These are phyloP conservation scores for Dothiorella sarmentorum DNA, from an alignment of 2,329 filamentous ascomycete genomes.

Conservation along the genomic window DNA sequence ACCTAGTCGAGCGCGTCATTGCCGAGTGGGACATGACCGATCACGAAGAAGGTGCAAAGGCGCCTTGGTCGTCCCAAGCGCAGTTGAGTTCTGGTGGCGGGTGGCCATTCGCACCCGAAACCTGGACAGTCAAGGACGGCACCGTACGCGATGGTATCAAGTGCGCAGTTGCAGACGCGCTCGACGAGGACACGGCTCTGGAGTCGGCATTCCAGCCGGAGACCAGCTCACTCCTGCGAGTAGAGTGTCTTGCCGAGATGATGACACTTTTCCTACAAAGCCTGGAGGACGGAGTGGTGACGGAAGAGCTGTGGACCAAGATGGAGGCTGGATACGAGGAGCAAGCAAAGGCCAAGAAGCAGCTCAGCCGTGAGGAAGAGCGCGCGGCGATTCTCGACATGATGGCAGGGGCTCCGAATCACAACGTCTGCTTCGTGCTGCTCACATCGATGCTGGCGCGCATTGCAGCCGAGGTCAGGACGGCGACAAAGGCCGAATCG, in stretches of 20 bases:
- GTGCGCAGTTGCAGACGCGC: conserved; percentile 55
- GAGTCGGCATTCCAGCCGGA: conserved; percentile 57
- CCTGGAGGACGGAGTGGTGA: conserved; percentile 76
- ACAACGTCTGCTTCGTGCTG: conserved; percentile 88
- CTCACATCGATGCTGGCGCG: conserved; percentile 71
- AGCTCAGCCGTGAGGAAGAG: conserved; percentile 51
- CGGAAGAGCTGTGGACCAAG: conserved; percentile 64
- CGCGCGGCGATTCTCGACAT: conserved; percentile 67
- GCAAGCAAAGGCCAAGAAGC: conserved; percentile 39
- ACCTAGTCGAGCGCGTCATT: conserved; percentile 55
- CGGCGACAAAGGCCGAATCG: conserved; percentile 38
- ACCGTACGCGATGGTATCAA: conserved; percentile 44
- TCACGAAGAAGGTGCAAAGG: conserved; percentile 30
- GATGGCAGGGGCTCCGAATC: conserved; percentile 63
- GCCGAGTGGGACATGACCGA: conserved; percentile 62
- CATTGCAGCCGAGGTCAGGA: conserved; percentile 54
- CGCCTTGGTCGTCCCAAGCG: conserved; percentile 47
- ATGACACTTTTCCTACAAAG: conserved; percentile 71
- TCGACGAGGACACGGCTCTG: conserved; percentile 68
- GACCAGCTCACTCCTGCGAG: conserved; percentile 60
- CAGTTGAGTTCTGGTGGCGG: conserved; percentile 26
- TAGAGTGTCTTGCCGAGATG: conserved; percentile 71
- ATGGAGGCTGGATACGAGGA: conserved; percentile 56
- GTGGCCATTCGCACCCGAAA: conserved; percentile 59
- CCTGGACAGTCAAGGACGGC: conserved; percentile 43